Percentiles rank a stretch among this genome's conserved stretches.
These are phyloP conservation scores for Pelagomonas calceolata DNA, from an alignment of 108 stramenopile species.

Conservation along the genomic window DNA sequence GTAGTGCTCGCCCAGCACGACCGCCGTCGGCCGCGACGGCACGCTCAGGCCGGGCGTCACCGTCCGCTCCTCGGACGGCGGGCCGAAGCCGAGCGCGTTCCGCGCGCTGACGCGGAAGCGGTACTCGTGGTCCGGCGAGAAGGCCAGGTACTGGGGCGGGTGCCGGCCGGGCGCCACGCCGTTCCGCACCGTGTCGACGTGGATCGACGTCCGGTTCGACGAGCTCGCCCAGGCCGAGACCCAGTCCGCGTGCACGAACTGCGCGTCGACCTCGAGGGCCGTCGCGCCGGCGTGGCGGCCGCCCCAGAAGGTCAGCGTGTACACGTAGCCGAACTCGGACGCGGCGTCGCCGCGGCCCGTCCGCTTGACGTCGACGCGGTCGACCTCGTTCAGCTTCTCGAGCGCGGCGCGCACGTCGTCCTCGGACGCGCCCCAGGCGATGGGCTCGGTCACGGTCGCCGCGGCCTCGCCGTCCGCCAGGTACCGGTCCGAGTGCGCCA, in stretches of 20 bases:
- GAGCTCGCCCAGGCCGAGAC: no score
- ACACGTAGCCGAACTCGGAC: conserved; percentile 24
- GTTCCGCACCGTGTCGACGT: conserved; percentile 15
- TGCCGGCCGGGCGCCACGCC: conserved; percentile 10
- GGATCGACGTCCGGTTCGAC: conserved; percentile 1
- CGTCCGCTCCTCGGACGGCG: not conserved
- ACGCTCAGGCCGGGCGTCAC: conserved; percentile 6
- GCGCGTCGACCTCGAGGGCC: not conserved
- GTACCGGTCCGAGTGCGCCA: not conserved
- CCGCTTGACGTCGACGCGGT: conserved; percentile 25
- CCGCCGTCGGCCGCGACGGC: conserved; percentile 31
- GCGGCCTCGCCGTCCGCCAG: not conserved
- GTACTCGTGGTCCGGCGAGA: conserved; percentile 14
- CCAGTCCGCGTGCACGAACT: not conserved
- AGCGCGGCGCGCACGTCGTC: conserved; percentile 10
- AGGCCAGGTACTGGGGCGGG: conserved; percentile 11
- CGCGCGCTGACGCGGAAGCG: conserved; percentile 11
- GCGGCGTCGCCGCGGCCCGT: conserved; percentile 19
- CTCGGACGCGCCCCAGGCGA: conserved; percentile 14
- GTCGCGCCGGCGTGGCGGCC: not conserved
- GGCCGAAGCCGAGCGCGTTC: conserved; percentile 16
- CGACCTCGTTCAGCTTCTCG: conserved; percentile 14
- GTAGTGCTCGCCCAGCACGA: conserved; percentile 36
- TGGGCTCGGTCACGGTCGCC: not conserved
- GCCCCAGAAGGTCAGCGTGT: conserved; percentile 35